phyloP scores from a whole-genome alignment of 768 basidiomycete species.

The Auriscalpium vulgare region DNA sequence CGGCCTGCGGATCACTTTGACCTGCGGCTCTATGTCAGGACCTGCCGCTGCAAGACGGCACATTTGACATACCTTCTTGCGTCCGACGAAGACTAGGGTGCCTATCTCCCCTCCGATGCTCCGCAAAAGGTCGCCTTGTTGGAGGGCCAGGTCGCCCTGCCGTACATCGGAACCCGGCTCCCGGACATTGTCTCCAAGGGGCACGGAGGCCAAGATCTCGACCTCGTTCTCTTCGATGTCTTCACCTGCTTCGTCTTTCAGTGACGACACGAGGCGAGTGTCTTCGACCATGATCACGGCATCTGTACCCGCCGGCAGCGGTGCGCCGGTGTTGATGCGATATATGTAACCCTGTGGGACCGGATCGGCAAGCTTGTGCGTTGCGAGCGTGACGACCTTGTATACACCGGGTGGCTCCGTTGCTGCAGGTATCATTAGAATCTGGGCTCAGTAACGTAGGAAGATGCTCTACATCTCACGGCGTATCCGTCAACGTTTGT shows the following conservation, averaged over 20 bases:
- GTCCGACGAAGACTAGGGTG: constrained; percentile 71
- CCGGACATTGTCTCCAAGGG: constrained; percentile 64
- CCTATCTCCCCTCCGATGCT: constrained; percentile 78
- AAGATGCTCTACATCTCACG: constrained; percentile 44
- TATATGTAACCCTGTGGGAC: constrained; percentile 47
- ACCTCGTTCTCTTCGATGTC: constrained; percentile 66
- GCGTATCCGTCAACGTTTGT: constrained; percentile 92
- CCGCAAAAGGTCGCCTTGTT: constrained; percentile 50
- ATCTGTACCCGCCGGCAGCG: constrained; percentile 67
- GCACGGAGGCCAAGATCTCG: constrained; percentile 54
- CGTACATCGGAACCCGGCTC: constrained; percentile 66
- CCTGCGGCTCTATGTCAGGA: constrained; percentile 33
- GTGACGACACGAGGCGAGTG: constrained; percentile 60
- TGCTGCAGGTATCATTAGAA: constrained; percentile 31
- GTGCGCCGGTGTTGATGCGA: constrained; percentile 83
- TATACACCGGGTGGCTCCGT: constrained; percentile 58
- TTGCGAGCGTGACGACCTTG: constrained; percentile 54
- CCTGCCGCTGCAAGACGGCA: not conserved
- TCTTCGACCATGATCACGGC: constrained; percentile 92
- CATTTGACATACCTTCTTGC: constrained; percentile 44
- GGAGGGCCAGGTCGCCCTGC: constrained; percentile 59
- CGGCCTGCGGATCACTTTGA: constrained; percentile 63
- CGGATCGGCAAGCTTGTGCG: constrained; percentile 23
- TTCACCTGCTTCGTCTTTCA: constrained; percentile 28
- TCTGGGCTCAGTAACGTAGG: not conserved